Conservation (phyloP, 176 grass and related monocot genomes). For the Otatea glauca region DNA sequence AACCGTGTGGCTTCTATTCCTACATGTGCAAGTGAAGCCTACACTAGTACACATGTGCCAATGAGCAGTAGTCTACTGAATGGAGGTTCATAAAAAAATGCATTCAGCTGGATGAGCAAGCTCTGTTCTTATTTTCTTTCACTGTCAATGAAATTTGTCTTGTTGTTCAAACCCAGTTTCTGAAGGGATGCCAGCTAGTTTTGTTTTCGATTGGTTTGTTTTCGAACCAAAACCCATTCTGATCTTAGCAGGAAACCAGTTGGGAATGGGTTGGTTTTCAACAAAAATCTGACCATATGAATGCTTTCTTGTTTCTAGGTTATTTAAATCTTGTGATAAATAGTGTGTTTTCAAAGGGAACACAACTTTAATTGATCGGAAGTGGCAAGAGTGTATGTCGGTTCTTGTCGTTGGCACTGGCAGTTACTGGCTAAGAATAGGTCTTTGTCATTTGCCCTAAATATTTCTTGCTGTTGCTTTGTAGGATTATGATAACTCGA, state of each 20-base stretch:
- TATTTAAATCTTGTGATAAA: background rate
- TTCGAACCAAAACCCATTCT: background rate
- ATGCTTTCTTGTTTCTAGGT: background rate
- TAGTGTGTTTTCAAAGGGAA: background rate
- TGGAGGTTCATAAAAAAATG: background rate
- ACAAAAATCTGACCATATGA: background rate
- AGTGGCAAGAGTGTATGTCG: background rate
- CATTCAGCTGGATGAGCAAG: no score
- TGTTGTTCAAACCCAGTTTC: background rate
- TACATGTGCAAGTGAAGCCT: constrained; percentile 8
- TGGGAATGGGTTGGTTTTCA: constrained; percentile 5
- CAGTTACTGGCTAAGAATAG: no score
- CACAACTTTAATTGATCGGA: background rate
- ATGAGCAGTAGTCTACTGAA: background rate
- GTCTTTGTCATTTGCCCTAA: no score
- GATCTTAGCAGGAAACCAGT: background rate
- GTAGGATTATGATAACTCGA: no score
- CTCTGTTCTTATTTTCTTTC: background rate
- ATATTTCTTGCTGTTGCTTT: no score
- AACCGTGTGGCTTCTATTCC: no score
- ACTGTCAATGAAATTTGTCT: background rate
- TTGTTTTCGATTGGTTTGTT: background rate
- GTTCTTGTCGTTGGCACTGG: background rate
- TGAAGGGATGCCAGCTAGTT: background rate
- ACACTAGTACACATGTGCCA: background rate